These are phyloP conservation scores for Exsudoporus floridanus DNA, from an alignment of 1,284 basidiomycete species.

Conservation along the genomic window DNA sequence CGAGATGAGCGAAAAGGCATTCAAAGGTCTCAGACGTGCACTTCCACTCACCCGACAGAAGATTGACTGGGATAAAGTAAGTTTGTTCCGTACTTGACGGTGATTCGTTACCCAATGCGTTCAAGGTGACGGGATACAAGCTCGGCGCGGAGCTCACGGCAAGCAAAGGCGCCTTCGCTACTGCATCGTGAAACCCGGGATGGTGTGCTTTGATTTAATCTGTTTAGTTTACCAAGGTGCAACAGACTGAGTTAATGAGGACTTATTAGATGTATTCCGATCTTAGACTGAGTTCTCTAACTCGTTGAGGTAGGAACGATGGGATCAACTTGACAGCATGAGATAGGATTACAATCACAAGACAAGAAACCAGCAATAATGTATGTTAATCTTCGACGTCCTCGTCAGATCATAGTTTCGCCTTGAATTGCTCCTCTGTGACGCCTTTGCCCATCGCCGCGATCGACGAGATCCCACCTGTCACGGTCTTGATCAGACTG, in stretches of 20 bases:
- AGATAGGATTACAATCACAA: constrained; percentile 11
- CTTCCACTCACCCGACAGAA: constrained; percentile 91
- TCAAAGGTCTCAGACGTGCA: constrained; percentile 85
- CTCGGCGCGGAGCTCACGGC: constrained; percentile 80
- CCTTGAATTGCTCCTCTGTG: constrained; percentile 84
- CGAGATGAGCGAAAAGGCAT: constrained; percentile 87
- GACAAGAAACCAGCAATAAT: background rate
- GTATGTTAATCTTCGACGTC: background rate
- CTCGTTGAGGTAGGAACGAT: background rate
- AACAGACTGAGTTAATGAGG: constrained; percentile 1
- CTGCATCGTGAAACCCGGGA: constrained; percentile 31
- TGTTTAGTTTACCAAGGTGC: background rate
- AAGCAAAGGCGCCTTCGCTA: constrained; percentile 61
- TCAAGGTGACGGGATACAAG: constrained; percentile 81
- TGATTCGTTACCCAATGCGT: background rate
- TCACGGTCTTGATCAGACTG: constrained; percentile 89
- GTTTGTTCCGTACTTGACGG: constrained; percentile 14
- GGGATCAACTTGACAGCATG: background rate
- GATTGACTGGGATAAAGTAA: constrained; percentile 90
- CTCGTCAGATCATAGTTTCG: constrained; percentile 49
- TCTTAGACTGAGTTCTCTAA: background rate
- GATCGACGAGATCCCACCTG: constrained; percentile 92
- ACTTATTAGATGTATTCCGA: constrained; percentile 4
- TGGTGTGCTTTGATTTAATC: background rate
- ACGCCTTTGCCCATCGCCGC: constrained; percentile 95